Evolutionary conservation across 2,329 filamentous ascomycete species (phyloP).

Genomic region (Colletotrichum tamarilloi): DNA sequence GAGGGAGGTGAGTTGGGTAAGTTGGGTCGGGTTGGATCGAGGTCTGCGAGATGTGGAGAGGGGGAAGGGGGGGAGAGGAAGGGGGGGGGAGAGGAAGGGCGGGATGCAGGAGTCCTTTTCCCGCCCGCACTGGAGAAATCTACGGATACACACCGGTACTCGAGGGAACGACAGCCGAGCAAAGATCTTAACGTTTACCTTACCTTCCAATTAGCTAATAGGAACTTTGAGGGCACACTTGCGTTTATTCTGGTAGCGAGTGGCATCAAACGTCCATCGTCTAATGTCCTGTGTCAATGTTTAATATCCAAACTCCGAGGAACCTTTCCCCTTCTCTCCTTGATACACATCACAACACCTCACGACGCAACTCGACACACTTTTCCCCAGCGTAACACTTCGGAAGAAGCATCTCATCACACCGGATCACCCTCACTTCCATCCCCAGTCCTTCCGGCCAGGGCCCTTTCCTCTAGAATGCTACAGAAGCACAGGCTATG

Average conservation of each 20-base stretch:
- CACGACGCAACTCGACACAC: background rate
- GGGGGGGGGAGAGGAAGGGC: background rate
- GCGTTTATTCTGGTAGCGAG: background rate
- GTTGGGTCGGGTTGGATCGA: background rate
- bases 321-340: background rate
- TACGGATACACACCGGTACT: slow-evolving; percentile 5
- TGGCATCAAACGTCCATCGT: background rate
- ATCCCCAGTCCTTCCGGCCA: background rate
- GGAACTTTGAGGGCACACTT: background rate
- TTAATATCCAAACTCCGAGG: background rate
- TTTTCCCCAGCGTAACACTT: background rate
- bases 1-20: background rate
- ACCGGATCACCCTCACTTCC: background rate
- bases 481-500: slow-evolving; percentile 21
- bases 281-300: background rate
- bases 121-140: slow-evolving; percentile 14
- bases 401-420: background rate
- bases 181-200: background rate
- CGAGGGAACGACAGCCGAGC: background rate
- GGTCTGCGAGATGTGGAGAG: background rate
- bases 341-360: background rate
- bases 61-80: background rate
- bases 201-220: background rate
- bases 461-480: slow-evolving; percentile 1
- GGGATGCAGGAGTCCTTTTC: slow-evolving; percentile 1